These are phyloP conservation scores for Coniochaeta hoffmannii DNA, from an alignment of 2,329 filamentous ascomycete species.

Conservation along the genomic window DNA sequence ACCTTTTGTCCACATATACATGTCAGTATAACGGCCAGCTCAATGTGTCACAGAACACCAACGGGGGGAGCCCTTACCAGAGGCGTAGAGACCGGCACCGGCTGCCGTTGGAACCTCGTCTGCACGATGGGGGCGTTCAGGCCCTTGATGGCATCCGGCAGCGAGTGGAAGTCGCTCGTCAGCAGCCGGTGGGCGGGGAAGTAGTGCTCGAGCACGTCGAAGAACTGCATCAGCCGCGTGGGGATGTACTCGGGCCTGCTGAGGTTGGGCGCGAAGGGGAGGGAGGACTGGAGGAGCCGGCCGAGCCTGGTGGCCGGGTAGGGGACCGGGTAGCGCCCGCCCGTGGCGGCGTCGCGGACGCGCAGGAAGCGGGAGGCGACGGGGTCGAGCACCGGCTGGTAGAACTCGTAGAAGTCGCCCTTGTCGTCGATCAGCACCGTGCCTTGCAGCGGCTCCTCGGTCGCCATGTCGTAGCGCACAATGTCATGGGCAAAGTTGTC, in stretches of 20 bases:
- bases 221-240: conserved; percentile 93
- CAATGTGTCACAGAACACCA: neutral
- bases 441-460: conserved; percentile 78
- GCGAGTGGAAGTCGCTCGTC: conserved; percentile 80
- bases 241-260: conserved; percentile 88
- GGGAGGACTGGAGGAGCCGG: conserved; percentile 51
- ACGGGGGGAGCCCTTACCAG: conserved; percentile 52
- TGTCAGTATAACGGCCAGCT: no score
- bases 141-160: conserved; percentile 77
- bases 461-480: conserved; percentile 79
- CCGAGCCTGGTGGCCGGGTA: conserved; percentile 46
- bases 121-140: conserved; percentile 94
- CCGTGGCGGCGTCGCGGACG: conserved; percentile 71
- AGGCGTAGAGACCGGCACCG: conserved; percentile 83
- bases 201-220: conserved; percentile 77
- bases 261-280: conserved; percentile 70
- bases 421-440: conserved; percentile 76
- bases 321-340: conserved; percentile 55
- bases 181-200: conserved; percentile 88
- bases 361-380: conserved; percentile 75
- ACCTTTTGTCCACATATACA: conserved; percentile 52
- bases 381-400: conserved; percentile 72
- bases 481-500: conserved; percentile 97
- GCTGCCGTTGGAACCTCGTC: conserved; percentile 80
- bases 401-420: conserved; percentile 95